Percentiles rank a stretch among this genome's conserved stretches.
Conservation (phyloP, 495 filamentous ascomycete species). For the Cercophora sp. region DNA sequence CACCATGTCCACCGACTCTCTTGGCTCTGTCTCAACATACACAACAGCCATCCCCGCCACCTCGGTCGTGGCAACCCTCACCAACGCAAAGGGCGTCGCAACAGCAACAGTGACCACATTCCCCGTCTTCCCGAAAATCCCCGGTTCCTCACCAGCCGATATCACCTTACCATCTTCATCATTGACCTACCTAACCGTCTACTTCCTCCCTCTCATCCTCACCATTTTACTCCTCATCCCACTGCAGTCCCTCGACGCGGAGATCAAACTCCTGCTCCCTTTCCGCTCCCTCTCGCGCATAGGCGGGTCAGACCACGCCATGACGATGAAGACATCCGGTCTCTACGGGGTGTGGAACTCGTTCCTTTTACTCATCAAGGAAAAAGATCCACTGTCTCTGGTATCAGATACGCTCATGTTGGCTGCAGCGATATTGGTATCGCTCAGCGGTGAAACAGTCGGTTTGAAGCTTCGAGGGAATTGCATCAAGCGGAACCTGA, state of each 20-base stretch:
- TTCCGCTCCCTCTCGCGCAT: conserved; percentile 6
- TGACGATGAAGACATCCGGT: too few relatives aligned
- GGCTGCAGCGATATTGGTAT: neutral
- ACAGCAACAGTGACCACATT: neutral
- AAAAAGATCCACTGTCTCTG: conserved; percentile 1
- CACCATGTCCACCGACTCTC: neutral
- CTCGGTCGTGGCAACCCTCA: neutral
- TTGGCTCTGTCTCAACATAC: neutral
- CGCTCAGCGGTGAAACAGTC: conserved; percentile 7
- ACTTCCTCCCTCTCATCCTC: conserved; percentile 8
- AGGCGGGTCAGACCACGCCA: too few relatives aligned
- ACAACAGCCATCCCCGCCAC: neutral
- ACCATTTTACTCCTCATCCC: conserved; percentile 3
- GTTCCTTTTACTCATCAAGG: too few relatives aligned
- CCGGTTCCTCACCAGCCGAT: conserved; percentile 1
- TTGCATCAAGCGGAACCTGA: neutral
- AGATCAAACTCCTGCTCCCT: conserved; percentile 4
- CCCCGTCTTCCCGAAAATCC: conserved; percentile 6
- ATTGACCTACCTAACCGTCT: conserved; percentile 5
- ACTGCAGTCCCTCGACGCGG: conserved; percentile 1
- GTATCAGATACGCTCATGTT: neutral
- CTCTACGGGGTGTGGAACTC: too few relatives aligned
- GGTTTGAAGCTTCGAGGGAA: conserved; percentile 8
- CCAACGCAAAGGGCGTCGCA: neutral
- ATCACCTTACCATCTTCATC: neutral